phyloP scores from a whole-genome alignment of 148 eudicot genomes.

The Fallopia convolvulus region DNA sequence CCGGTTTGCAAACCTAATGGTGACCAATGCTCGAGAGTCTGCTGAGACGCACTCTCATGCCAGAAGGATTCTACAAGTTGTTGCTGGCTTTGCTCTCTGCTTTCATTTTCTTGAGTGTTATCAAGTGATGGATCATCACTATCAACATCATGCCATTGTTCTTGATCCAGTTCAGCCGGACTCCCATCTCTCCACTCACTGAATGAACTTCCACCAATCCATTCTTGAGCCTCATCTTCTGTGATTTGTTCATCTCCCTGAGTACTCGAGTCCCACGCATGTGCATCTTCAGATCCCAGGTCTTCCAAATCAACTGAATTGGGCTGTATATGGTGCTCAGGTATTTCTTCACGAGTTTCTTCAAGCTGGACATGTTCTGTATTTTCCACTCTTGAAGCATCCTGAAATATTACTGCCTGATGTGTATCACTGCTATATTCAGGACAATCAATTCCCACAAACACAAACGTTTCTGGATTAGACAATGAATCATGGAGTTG shows the following conservation, averaged over 20 bases:
- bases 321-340: conserved; percentile 15
- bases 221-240: conserved; percentile 27
- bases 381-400: not conserved
- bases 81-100: conserved; percentile 24
- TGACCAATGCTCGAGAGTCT: conserved; percentile 35
- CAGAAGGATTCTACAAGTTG: conserved; percentile 34
- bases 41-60: conserved; percentile 39
- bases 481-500: conserved; percentile 14
- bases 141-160: conserved; percentile 36
- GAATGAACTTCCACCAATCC: not conserved
- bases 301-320: conserved; percentile 20
- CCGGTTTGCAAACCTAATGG: conserved; percentile 40
- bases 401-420: not conserved
- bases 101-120: conserved; percentile 27
- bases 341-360: conserved; percentile 10
- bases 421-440: not conserved
- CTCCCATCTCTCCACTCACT: conserved; percentile 2
- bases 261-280: conserved; percentile 21
- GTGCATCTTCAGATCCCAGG: conserved; percentile 18
- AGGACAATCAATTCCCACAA: not conserved
- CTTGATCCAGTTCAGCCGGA: conserved; percentile 10
- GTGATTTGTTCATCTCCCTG: conserved; percentile 27
- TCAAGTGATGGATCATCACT: conserved; percentile 23
- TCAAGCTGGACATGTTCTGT: not conserved
- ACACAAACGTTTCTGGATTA: conserved; percentile 10